These are phyloP conservation scores for Bretschneidera sinensis DNA, from an alignment of 345 rosid species.

Conservation along the genomic window DNA sequence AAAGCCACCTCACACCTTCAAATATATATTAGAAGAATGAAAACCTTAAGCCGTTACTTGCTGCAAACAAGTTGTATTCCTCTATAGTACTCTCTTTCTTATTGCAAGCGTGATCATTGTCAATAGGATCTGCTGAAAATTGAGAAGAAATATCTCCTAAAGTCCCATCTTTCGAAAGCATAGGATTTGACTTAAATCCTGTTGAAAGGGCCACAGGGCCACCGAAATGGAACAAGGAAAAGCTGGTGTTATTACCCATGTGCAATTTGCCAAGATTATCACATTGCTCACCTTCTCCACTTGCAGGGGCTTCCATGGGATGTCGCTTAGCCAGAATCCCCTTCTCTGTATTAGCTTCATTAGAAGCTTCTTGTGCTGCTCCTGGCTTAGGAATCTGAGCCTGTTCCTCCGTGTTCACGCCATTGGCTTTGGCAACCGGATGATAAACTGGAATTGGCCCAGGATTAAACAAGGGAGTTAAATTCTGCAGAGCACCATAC, in stretches of 20 bases:
- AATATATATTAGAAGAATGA: conserved; percentile 44
- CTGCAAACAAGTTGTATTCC: conserved; percentile 89
- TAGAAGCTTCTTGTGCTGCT: conserved; percentile 15
- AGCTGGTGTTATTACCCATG: conserved; percentile 31
- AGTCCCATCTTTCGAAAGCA: conserved; percentile 35
- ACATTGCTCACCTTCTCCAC: conserved; percentile 27
- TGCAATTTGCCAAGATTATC: conserved; percentile 25
- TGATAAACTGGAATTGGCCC: conserved; percentile 52
- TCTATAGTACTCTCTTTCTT: conserved; percentile 49
- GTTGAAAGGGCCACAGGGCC: conserved; percentile 69
- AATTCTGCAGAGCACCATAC: conserved; percentile 51
- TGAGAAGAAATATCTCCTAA: conserved; percentile 43
- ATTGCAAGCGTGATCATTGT: conserved; percentile 39
- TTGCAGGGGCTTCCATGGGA: conserved; percentile 23
- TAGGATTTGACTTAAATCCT: conserved; percentile 36
- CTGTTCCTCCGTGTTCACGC: conserved; percentile 37
- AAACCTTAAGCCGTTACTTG: conserved; percentile 59
- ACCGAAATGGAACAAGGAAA: conserved; percentile 88
- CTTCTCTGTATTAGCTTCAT: conserved; percentile 34
- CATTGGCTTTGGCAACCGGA: conserved; percentile 41
- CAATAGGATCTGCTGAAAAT: conserved; percentile 41
- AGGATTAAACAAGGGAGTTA: conserved; percentile 41
- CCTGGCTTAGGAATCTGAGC: conserved; percentile 28
- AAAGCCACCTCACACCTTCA: conserved; percentile 11
- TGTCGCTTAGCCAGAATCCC: conserved; percentile 22